These are phyloP conservation scores for Russula earlei DNA, from an alignment of 768 basidiomycete genomes.

Conservation along the genomic window DNA sequence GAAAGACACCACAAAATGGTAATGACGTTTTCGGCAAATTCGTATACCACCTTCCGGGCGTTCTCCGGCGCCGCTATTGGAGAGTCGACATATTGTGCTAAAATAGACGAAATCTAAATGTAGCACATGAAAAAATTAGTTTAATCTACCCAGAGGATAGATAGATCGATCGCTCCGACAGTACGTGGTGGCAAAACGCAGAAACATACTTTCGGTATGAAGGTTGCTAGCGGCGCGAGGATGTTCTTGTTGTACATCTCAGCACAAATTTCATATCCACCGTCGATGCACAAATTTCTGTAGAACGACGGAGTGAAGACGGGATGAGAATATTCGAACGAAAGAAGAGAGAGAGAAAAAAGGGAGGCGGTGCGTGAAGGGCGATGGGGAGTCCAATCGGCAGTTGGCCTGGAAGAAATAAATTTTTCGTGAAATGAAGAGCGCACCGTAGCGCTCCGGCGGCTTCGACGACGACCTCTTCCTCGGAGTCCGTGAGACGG, in stretches of 20 bases:
- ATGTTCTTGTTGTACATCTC: conserved; percentile 98
- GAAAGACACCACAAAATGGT: conserved; percentile 92
- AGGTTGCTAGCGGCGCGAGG: conserved; percentile 61
- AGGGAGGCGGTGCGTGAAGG: neutral
- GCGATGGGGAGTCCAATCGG: too few relatives aligned
- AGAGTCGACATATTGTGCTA: conserved; percentile 55
- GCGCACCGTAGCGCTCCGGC: conserved; percentile 76
- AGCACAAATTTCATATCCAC: conserved; percentile 89
- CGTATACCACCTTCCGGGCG: conserved; percentile 67
- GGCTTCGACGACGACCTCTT: conserved; percentile 87
- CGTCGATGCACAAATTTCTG: conserved; percentile 91
- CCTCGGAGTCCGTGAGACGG: conserved; percentile 80
- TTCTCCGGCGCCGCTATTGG: conserved; percentile 59
- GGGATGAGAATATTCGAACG: neutral
- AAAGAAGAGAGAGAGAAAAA: neutral
- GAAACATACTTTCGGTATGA: conserved; percentile 61
- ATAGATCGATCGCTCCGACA: neutral
- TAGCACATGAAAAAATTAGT: neutral
- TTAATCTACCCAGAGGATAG: neutral
- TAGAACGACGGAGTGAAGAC: neutral
- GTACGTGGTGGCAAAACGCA: neutral
- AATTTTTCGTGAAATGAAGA: too few relatives aligned
- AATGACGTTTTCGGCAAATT: conserved; percentile 87
- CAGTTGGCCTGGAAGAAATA: too few relatives aligned
- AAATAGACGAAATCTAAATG: conserved; percentile 58